A percentile compares a stretch with the other conserved stretches of the same genome.
These are phyloP conservation scores for Wickerhamomyces tratensis DNA, from an alignment of 805 yeast genomes.

Conservation along the genomic window DNA sequence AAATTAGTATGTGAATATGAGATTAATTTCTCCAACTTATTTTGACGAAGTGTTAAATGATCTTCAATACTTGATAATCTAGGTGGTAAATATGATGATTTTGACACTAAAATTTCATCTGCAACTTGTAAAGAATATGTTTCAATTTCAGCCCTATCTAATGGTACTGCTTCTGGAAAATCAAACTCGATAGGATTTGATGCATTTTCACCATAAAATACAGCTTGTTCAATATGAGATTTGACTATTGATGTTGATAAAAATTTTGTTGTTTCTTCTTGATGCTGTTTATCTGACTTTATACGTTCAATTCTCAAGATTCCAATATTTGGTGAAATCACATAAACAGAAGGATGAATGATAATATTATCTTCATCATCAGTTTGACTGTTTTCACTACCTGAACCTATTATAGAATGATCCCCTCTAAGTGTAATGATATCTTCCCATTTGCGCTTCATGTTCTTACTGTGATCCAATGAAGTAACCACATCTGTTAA, in stretches of 20 bases:
- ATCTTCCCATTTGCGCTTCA: constrained; percentile 71
- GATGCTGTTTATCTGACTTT: constrained; percentile 8
- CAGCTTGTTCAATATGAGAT: constrained; percentile 77
- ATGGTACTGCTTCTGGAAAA: constrained; percentile 32
- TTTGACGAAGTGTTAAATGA: constrained; percentile 40
- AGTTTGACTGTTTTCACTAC: constrained; percentile 32
- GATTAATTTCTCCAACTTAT: constrained; percentile 34
- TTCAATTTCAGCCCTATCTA: constrained; percentile 36
- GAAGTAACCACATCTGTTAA: constrained; percentile 48
- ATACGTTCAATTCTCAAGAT: constrained; percentile 48
- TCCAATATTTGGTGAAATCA: constrained; percentile 48
- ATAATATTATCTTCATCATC: constrained; percentile 12
- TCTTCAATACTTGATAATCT: constrained; percentile 38
- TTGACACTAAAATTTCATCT: constrained; percentile 46
- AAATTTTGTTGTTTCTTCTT: constrained; percentile 5
- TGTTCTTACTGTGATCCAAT: constrained; percentile 21
- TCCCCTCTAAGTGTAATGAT: constrained; percentile 45
- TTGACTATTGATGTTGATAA: constrained; percentile 33
- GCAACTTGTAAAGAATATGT: constrained; percentile 40
- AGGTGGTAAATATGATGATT: constrained; percentile 47
- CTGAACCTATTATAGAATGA: constrained; percentile 48
- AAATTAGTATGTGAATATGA: constrained; percentile 38
- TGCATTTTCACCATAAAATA: constrained; percentile 42
- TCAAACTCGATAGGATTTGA: constrained; percentile 40
- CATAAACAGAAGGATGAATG: constrained; percentile 35